Percentiles rank a stretch among this genome's conserved stretches.
Evolutionary conservation across 2,329 filamentous ascomycete genomes (phyloP).

Genomic region (Scytalidium lignicola): DNA sequence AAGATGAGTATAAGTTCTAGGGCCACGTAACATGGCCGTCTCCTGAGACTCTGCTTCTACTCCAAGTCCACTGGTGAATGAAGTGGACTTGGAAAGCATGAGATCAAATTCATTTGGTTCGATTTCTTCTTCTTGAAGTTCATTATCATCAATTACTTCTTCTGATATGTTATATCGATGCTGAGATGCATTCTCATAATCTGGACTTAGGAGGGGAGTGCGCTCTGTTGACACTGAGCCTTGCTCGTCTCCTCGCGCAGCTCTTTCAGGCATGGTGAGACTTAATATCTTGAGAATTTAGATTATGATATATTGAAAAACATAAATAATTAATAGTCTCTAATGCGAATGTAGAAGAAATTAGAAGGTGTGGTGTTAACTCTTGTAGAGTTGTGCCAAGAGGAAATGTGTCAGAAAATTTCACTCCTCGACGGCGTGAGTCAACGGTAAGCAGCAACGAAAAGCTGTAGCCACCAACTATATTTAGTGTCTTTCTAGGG

Average conservation of each 20-base stretch:
- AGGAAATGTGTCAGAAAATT: no score
- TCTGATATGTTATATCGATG: not conserved
- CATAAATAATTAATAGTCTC: no score
- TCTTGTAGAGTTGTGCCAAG: no score
- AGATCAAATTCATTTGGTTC: conserved; percentile 25
- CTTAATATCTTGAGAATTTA: not conserved
- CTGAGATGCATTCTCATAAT: not conserved
- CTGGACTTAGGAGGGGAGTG: not conserved
- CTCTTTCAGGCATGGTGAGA: not conserved
- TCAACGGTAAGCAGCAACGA: no score
- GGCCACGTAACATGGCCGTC: conserved; percentile 24
- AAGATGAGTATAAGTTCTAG: conserved; percentile 17
- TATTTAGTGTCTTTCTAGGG: no score
- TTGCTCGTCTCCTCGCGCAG: not conserved
- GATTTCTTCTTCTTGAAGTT: conserved; percentile 34
- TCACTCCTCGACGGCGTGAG: no score
- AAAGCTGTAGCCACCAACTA: no score
- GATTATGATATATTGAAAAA: no score
- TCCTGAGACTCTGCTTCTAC: conserved; percentile 24
- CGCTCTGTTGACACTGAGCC: not conserved
- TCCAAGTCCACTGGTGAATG: conserved; percentile 22
- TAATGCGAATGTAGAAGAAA: no score
- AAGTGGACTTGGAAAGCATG: conserved; percentile 21
- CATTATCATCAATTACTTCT: conserved; percentile 34
- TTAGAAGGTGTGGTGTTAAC: no score